Evolutionary conservation across 2,329 filamentous ascomycete species (phyloP), one percentile per base, ranked within the genome.

Genomic region (Paramyrothecium sp.): DNA sequence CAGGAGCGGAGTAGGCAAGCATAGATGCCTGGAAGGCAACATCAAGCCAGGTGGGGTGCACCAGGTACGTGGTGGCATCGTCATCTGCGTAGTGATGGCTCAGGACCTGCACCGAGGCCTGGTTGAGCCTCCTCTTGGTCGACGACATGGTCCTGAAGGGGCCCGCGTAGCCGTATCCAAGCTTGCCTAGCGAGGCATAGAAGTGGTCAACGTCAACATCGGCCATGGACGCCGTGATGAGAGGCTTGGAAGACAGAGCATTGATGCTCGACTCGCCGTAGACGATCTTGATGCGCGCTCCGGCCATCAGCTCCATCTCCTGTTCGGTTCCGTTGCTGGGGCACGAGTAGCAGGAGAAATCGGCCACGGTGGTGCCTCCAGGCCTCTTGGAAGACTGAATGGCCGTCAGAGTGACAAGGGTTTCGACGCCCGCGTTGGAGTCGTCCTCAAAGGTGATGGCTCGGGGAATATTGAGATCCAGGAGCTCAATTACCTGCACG

Each of bases 11-110:
- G 54, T 62, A 68, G 8, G 73, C 71, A 3, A 69, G 55, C 11
- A 73, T 57, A 21, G 60, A 46, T 3, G 65, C 49, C 58, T 76
- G 74, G 57, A 76, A 63, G 1, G 69, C 65, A 1, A 61, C 64
- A 53, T 75, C 73, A 0, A 76, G 64, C 16, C 59, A 56, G 2
- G 54, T 62, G 0, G 73, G 72, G 53, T 75, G 72, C 2, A 74
- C 60, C 7, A 74, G 21, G 22, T 67, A 60, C n/a, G 20, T 17
- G 16, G 54, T 33, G 22, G 46, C 12, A 22, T 41, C 41, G 8
- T 12, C 11, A 26, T 56, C 51, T 17, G 47, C 19, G 7, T 56
- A 50, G 26, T 44, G 38, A 46, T 46, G 55, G 20, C 51, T 44
- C 41, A 22, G n/a, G 16, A 55, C 26, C 16, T 53, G 55, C 30